Evolutionary conservation across 306 rosid species (phyloP).

Genomic region (Pterocarpus santalinus): DNA sequence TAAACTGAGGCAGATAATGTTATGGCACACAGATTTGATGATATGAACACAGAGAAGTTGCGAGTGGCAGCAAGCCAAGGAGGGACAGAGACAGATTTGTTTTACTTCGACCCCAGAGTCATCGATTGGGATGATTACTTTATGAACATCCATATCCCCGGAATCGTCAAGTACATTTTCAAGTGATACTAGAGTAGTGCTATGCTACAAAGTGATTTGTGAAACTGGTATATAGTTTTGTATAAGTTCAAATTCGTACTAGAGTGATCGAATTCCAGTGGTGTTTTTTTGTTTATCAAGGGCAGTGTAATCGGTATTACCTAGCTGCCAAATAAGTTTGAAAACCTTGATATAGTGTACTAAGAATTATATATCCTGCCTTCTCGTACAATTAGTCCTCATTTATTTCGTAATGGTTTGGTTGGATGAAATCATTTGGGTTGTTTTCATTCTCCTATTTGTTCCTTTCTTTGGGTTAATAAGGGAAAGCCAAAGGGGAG

Average conservation of each 20-base stretch:
- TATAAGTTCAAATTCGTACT: constrained; percentile 18
- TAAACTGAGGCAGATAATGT: constrained; percentile 15
- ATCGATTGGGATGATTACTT: constrained; percentile 87
- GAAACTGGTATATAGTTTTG: background rate
- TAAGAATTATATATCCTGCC: background rate
- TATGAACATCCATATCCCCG: constrained; percentile 64
- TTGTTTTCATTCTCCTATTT: too few relatives aligned
- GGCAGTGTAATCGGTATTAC: constrained; percentile 22
- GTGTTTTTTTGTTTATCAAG: constrained; percentile 28
- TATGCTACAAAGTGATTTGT: background rate
- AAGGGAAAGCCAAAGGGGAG: background rate
- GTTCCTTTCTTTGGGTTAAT: background rate
- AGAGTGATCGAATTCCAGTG: background rate
- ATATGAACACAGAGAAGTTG: constrained; percentile 77
- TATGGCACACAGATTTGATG: constrained; percentile 72
- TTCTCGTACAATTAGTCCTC: background rate
- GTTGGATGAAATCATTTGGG: background rate
- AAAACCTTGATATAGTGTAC: background rate
- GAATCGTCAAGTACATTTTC: constrained; percentile 75
- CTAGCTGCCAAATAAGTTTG: constrained; percentile 34
- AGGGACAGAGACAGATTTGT: constrained; percentile 62
- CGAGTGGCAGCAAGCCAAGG: constrained; percentile 57
- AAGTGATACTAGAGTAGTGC: constrained; percentile 53
- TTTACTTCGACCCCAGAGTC: constrained; percentile 75
- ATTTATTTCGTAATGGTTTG: background rate